Base-by-base conservation (phyloP, 169 alveolate species). In the Plasmodium sp. region DNA sequence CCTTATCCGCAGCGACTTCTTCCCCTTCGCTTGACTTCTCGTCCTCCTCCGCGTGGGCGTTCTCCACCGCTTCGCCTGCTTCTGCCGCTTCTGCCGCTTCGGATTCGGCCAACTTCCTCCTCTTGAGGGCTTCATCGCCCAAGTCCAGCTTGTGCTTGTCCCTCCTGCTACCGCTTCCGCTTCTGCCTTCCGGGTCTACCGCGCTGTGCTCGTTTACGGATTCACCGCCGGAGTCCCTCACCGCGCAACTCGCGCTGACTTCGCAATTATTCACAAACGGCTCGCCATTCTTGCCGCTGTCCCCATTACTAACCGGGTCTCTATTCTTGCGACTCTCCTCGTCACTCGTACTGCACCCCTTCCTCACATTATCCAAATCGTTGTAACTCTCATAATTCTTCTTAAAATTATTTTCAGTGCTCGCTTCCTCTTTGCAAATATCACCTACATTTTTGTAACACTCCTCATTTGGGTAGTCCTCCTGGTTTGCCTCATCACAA, bases 21-120 rank as follows among this genome's bases (percentile, higher is more conserved):
- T 36, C 58, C n/a, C n/a, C 84, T 45, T 84, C 85, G 43, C 74
- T 84, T n/a, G 33, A 9, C 14, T 22, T 93, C 67, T 22, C 75
- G 4, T 81, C 72, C 51, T 62, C 51, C 22, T 48, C 67, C 74
- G 22, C 58, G 10, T 83, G 72, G 72, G 72, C 48, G 6, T 80
- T n/a, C 34, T 58, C 91, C 3, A 14, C 31, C 6, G 18, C 18
- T 77, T 36, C 75, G 5, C 3, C 73, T 9, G 1, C 75, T 43
- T 81, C 31, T 0, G 45, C 45, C 2, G 9, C 34, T 16, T 0
- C 34, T 10, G 39, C 86, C 22, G n/a, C 80, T 12, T 0, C 56
- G 27, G 0, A 22, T 81, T 51, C 77, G 18, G 73, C 27, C n/a
- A 81, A 18, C 34, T 81, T 81, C 54, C 90, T 81, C 54, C 90